Evolutionary conservation across 2,329 filamentous ascomycete genomes (phyloP).

Genomic region (Calonectria ilicicola): DNA sequence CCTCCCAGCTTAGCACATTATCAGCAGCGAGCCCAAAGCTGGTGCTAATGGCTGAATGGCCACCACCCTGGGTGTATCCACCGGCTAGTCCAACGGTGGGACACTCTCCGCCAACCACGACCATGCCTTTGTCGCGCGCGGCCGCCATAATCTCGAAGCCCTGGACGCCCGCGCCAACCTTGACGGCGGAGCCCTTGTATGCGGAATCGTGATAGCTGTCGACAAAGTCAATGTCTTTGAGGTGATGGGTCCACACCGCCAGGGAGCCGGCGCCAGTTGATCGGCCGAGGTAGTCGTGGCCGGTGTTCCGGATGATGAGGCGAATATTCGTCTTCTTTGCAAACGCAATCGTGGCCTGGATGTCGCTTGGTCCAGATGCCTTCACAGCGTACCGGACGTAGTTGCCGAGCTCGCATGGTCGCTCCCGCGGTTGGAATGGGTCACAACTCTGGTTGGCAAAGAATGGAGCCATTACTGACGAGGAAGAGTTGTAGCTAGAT

Average conservation of each 20-base stretch:
- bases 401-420: constrained; percentile 57
- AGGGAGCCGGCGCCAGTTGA: constrained; percentile 52
- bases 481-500: constrained; percentile 45
- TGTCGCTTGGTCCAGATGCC: constrained; percentile 44
- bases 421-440: constrained; percentile 51
- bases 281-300: constrained; percentile 48
- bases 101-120: constrained; percentile 67
- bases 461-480: constrained; percentile 54
- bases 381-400: constrained; percentile 55
- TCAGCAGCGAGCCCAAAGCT: constrained; percentile 70
- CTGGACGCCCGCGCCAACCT: constrained; percentile 65
- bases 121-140: constrained; percentile 45
- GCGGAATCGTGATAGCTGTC: constrained; percentile 51
- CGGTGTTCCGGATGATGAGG: constrained; percentile 49
- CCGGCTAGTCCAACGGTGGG: constrained; percentile 67
- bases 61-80: constrained; percentile 72
- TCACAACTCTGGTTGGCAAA: constrained; percentile 53
- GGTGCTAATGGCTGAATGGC: constrained; percentile 62
- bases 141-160: constrained; percentile 58
- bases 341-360: constrained; percentile 50
- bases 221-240: constrained; percentile 56
- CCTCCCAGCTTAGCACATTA: constrained; percentile 66
- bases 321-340: constrained; percentile 52
- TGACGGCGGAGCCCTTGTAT: constrained; percentile 64
- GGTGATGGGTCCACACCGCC: constrained; percentile 53